Evolutionary conservation across 1,139 yeast species (phyloP).

Genomic region (Kazachstania sp.): DNA sequence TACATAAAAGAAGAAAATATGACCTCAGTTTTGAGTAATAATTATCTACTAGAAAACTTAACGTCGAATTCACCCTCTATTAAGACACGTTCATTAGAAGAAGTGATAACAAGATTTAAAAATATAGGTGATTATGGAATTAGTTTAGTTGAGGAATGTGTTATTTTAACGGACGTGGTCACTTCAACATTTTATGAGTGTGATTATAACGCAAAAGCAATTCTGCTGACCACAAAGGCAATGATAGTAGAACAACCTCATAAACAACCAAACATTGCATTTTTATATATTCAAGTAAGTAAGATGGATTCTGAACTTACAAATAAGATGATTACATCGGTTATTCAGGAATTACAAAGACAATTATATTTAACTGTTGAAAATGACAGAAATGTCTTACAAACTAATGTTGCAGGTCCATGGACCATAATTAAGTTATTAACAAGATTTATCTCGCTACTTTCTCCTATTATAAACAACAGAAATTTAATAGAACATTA

Average conservation of each 20-base stretch:
- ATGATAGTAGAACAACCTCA: constrained; percentile 82
- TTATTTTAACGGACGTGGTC: constrained; percentile 55
- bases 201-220: constrained; percentile 47
- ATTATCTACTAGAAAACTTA: no score
- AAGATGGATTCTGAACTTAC: constrained; percentile 60
- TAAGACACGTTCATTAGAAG: constrained; percentile 12
- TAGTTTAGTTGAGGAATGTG: constrained; percentile 53
- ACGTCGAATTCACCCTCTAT: no score
- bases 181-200: constrained; percentile 59
- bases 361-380: constrained; percentile 32
- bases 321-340: constrained; percentile 54
- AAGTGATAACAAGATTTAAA: constrained; percentile 43
- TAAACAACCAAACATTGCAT: constrained; percentile 61
- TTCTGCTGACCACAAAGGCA: constrained; percentile 56
- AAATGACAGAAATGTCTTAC: constrained; percentile 20
- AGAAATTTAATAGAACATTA: constrained; percentile 44
- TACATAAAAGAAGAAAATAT: no score
- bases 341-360: constrained; percentile 52
- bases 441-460: constrained; percentile 57
- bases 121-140: constrained; percentile 57
- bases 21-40: no score
- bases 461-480: constrained; percentile 51
- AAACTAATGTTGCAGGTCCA: constrained; percentile 41
- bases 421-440: constrained; percentile 66
- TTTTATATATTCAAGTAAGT: constrained; percentile 58